Conservation (phyloP, 352 stramenopile genomes). For the Phytophthora macrochlamydospora region DNA sequence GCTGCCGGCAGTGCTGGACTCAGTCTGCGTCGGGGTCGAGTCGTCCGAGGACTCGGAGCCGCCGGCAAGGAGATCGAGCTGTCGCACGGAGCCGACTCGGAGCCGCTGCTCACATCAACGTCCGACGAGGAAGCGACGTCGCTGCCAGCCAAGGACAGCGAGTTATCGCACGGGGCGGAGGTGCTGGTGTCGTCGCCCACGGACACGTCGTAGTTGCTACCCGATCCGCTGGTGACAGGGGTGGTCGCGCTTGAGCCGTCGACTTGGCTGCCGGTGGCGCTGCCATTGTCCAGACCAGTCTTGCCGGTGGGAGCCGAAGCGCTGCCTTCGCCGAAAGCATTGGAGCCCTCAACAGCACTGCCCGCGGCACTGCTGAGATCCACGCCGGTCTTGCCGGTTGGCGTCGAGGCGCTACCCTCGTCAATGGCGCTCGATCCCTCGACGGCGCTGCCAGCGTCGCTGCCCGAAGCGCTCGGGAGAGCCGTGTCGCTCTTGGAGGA, state of each 20-base stretch:
- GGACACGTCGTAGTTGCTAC: not conserved
- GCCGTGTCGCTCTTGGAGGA: constrained; percentile 23
- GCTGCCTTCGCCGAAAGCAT: not conserved
- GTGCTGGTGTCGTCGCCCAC: constrained; percentile 5
- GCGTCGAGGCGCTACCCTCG: constrained; percentile 13
- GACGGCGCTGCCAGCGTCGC: constrained; percentile 16
- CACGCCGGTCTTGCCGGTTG: not conserved
- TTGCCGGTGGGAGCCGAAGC: constrained; percentile 7
- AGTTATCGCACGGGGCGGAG: constrained; percentile 15
- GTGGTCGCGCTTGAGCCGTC: not conserved
- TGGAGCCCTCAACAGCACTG: constrained; percentile 12
- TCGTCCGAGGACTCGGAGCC: constrained; percentile 7
- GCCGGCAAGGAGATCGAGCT: constrained; percentile 21
- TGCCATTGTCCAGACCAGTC: not conserved
- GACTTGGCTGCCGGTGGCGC: not conserved
- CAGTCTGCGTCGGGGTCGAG: constrained; percentile 11
- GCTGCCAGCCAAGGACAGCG: constrained; percentile 13
- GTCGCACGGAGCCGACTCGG: constrained; percentile 24
- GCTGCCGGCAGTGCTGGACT: constrained; percentile 9
- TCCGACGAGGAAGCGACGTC: constrained; percentile 18
- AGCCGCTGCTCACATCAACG: constrained; percentile 17
- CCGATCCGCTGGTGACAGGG: not conserved
- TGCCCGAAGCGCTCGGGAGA: constrained; percentile 18
- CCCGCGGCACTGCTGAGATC: constrained; percentile 5
- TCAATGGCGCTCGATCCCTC: constrained; percentile 18